phyloP scores from a whole-genome alignment of 192 early-diverging fungal species.

The Chytriomyces sp. region DNA sequence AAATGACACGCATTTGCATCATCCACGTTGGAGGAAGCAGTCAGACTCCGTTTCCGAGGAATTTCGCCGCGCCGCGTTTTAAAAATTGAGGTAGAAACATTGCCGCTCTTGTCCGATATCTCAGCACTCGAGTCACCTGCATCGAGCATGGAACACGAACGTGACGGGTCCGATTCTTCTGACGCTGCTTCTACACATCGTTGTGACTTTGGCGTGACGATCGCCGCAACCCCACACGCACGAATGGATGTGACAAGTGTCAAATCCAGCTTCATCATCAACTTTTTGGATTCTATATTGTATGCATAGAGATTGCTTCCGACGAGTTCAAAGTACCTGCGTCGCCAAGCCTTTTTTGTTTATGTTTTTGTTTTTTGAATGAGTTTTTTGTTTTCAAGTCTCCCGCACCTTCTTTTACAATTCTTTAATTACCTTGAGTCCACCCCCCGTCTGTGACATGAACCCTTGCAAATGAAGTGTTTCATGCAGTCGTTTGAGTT shows the following conservation, averaged over 20 bases:
- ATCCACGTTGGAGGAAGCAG: not conserved
- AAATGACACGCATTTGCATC: not conserved
- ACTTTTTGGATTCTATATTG: not conserved
- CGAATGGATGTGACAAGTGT: conserved; percentile 2
- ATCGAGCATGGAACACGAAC: no score
- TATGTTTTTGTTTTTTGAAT: not conserved
- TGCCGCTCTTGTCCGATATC: not conserved
- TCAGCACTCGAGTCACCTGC: not conserved
- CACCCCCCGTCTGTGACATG: conserved; percentile 30
- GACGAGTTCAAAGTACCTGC: conserved; percentile 17
- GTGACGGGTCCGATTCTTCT: not conserved
- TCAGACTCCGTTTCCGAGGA: not conserved
- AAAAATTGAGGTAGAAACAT: not conserved
- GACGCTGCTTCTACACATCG: not conserved
- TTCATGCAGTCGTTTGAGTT: conserved; percentile 17
- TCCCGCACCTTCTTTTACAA: not conserved
- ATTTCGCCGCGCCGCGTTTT: not conserved
- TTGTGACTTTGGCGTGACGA: conserved; percentile 18
- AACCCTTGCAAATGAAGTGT: conserved; percentile 10
- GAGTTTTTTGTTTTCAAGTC: not conserved
- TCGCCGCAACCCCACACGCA: conserved; percentile 2
- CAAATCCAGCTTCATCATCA: conserved; percentile 24
- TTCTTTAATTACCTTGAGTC: conserved; percentile 4
- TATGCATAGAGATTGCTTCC: conserved; percentile 17
- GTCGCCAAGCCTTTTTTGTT: conserved; percentile 1